Conservation (phyloP, 371 early-diverging fungal species). For the Astathelohania contejeani region DNA sequence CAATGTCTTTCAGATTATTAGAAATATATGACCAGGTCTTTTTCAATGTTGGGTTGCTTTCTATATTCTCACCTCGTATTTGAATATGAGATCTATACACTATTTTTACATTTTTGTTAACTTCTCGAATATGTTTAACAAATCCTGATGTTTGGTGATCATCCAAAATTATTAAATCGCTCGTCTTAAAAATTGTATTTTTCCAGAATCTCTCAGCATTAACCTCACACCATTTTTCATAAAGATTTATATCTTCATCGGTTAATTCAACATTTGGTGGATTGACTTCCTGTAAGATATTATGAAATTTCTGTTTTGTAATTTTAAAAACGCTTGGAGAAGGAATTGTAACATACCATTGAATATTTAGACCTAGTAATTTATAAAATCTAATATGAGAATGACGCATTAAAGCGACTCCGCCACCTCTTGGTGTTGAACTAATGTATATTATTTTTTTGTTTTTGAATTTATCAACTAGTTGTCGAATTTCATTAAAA, state of each 20-base stretch:
- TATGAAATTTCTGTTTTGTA: slow-evolving; percentile 59
- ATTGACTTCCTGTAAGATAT: slow-evolving; percentile 69
- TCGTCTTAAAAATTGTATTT: slow-evolving; percentile 56
- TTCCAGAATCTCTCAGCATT: slow-evolving; percentile 64
- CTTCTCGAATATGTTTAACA: slow-evolving; percentile 59
- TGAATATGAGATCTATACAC: slow-evolving; percentile 67
- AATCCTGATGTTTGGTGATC: slow-evolving; percentile 63
- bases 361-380: slow-evolving; percentile 56
- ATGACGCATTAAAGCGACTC: slow-evolving; percentile 73
- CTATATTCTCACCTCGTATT: slow-evolving; percentile 59
- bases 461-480: background rate
- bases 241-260: slow-evolving; percentile 58
- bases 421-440: slow-evolving; percentile 70
- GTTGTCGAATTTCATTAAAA: slow-evolving; percentile 11
- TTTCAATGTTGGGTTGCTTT: slow-evolving; percentile 39
- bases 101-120: slow-evolving; percentile 57
- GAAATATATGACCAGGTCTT: slow-evolving; percentile 56
- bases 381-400: slow-evolving; percentile 58
- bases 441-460: slow-evolving; percentile 59
- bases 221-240: slow-evolving; percentile 59
- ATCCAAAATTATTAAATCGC: slow-evolving; percentile 66
- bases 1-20: slow-evolving; percentile 58
- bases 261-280: slow-evolving; percentile 54
- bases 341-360: slow-evolving; percentile 53
- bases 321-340: slow-evolving; percentile 45